These are phyloP conservation scores for Ramaria rubella DNA, from an alignment of 768 basidiomycete species.

Conservation along the genomic window DNA sequence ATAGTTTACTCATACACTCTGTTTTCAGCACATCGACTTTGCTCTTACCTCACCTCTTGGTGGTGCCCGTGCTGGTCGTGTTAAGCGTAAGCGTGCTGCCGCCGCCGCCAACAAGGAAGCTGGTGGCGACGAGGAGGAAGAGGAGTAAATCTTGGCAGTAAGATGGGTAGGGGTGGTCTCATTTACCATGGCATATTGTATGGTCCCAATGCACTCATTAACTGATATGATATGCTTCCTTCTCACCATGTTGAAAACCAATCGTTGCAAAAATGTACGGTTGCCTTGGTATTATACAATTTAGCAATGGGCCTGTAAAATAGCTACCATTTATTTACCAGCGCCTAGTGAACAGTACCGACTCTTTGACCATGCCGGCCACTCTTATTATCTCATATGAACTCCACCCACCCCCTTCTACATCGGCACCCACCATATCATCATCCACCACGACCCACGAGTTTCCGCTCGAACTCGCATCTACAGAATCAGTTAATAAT, in stretches of 20 bases:
- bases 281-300: too few relatives aligned
- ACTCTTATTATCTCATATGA: constrained; percentile 37
- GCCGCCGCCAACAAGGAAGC: constrained; percentile 89
- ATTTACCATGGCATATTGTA: constrained; percentile 6
- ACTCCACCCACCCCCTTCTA: constrained; percentile 35
- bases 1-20: neutral
- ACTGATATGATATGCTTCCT: constrained; percentile 2
- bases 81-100: constrained; percentile 96
- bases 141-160: constrained; percentile 48
- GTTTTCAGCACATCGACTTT: constrained; percentile 85
- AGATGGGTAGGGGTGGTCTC: neutral
- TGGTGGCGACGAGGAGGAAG: constrained; percentile 86
- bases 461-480: constrained; percentile 16
- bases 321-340: too few relatives aligned
- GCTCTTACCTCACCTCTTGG: constrained; percentile 94
- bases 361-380: neutral
- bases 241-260: too few relatives aligned
- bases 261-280: too few relatives aligned
- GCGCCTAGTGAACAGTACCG: too few relatives aligned
- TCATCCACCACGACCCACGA: constrained; percentile 20
- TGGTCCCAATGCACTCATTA: neutral
- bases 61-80: constrained; percentile 89
- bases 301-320: too few relatives aligned
- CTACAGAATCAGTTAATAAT: constrained; percentile 23
- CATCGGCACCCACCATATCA: constrained; percentile 18